Evolutionary conservation across 768 basidiomycete genomes (phyloP).

Genomic region (Agrocybe chaxingu): DNA sequence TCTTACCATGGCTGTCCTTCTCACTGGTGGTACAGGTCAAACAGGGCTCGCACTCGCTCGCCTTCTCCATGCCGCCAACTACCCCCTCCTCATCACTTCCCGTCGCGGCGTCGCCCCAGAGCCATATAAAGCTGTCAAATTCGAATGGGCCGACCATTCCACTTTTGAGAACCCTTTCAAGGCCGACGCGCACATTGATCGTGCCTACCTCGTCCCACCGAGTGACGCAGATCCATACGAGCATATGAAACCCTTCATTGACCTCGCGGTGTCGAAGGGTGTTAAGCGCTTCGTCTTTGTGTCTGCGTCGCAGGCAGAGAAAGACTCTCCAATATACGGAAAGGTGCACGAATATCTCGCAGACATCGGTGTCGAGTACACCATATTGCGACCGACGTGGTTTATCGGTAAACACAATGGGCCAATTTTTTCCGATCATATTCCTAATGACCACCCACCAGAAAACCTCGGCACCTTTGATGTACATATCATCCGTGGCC

Average conservation of each 20-base stretch:
- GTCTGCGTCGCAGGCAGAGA: slow-evolving; percentile 11
- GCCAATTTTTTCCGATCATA: background rate
- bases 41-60: slow-evolving; percentile 26
- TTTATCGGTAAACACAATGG: slow-evolving; percentile 10
- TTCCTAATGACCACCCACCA: slow-evolving; percentile 6
- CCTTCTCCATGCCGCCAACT: slow-evolving; percentile 18
- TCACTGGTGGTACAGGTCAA: slow-evolving; percentile 33
- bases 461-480: slow-evolving; percentile 16
- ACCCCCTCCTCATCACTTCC: slow-evolving; percentile 23
- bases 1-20: slow-evolving; percentile 27
- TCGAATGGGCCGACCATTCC: slow-evolving; percentile 30
- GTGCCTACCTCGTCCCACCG: slow-evolving; percentile 20
- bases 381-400: slow-evolving; percentile 20
- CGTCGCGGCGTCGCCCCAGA: slow-evolving; percentile 23
- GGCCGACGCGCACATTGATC: slow-evolving; percentile 10
- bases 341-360: slow-evolving; percentile 20
- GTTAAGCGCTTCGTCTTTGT: slow-evolving; percentile 28
- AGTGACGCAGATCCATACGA: slow-evolving; percentile 7
- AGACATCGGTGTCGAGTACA: slow-evolving; percentile 16
- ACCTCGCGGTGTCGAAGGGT: slow-evolving; percentile 22
- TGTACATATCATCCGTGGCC: slow-evolving; percentile 5
- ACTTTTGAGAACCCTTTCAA: slow-evolving; percentile 27
- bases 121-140: slow-evolving; percentile 25
- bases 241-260: slow-evolving; percentile 23
- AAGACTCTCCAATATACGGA: slow-evolving; percentile 10